Evolutionary conservation across 2,329 filamentous ascomycete species (phyloP), one percentile per base, ranked within the genome.

Genomic region (Neoscytalidium dimidiatum): DNA sequence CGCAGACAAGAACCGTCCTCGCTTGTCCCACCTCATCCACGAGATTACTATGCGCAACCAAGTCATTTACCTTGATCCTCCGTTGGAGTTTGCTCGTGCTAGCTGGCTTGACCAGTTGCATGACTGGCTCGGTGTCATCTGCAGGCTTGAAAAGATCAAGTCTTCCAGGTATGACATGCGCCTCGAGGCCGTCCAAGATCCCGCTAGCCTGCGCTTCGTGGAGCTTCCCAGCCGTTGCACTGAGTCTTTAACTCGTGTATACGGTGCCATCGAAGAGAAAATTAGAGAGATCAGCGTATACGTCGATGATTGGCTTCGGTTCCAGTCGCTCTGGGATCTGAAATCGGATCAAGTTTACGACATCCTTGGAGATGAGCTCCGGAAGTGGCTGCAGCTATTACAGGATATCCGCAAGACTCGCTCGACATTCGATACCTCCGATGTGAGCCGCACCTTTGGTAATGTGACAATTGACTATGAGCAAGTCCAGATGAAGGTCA

Each of bases 21-120:
- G 84, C 3, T 88, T 96, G 79, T 88, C 86, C 71, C 87, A 86
- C 31, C 85, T 96, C 26, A 85, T 95, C 17, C 92, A 97, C 70
- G 95, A 99, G 75, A 90, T 99, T 63, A 95, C 92, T 5, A 99
- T 99, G 92, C 91, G 92, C 33, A 98, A 98, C 72, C 95, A 99
- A 77, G 91, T 97, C 69, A 97, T 99, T 70, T 97, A 96, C 73
- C 86, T 99, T 28, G 95, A 97, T 62, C 96, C 95, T 3, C 95
- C 95, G 4, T 83, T 98, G 60, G 93, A 97, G 75, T 95, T 90
- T 75, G 94, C 95, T 17, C 88, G 94, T 69, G 94, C 94, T 13
- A 94, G 90, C 74, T 99, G 96, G 95, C 92, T 96, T 74, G 84
- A 90, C 19, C 94, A 97, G 70, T 84, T 99, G 44, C 94, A 98